phyloP scores from a whole-genome alignment of 441 rosid species.

The Theobroma grandiflorum region DNA sequence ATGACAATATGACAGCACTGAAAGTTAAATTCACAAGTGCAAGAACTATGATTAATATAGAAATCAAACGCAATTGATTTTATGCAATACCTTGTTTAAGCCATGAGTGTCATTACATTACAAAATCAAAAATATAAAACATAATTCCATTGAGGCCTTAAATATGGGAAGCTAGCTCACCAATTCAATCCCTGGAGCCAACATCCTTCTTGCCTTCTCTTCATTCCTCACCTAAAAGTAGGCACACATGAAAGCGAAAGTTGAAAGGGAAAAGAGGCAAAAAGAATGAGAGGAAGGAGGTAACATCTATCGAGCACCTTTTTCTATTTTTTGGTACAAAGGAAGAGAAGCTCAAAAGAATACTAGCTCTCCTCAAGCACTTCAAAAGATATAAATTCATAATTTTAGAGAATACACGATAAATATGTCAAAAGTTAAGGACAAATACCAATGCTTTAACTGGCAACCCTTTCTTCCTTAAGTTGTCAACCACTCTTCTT shows the following conservation, averaged over 20 bases:
- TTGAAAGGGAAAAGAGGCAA: neutral
- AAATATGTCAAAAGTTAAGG: conserved; percentile 11
- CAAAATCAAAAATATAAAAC: conserved; percentile 4
- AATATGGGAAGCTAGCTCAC: conserved; percentile 49
- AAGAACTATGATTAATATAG: conserved; percentile 2
- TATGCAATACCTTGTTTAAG: neutral
- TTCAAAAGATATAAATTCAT: neutral
- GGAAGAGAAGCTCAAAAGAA: neutral
- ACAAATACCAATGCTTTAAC: conserved; percentile 72
- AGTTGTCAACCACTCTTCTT: conserved; percentile 73
- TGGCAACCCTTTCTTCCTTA: conserved; percentile 68
- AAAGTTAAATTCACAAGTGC: neutral
- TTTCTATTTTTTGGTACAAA: neutral
- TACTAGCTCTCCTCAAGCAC: neutral
- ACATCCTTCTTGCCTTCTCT: conserved; percentile 83
- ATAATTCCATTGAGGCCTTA: neutral
- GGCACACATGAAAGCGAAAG: neutral
- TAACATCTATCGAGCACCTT: neutral
- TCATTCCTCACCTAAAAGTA: conserved; percentile 75
- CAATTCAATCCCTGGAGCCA: conserved; percentile 81
- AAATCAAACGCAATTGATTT: neutral
- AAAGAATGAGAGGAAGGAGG: neutral
- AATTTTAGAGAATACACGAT: neutral
- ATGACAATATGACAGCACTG: neutral
- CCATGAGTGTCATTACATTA: neutral